Conservation (phyloP, 2,329 filamentous ascomycete genomes). For the Aspergillus costaricaensis region DNA sequence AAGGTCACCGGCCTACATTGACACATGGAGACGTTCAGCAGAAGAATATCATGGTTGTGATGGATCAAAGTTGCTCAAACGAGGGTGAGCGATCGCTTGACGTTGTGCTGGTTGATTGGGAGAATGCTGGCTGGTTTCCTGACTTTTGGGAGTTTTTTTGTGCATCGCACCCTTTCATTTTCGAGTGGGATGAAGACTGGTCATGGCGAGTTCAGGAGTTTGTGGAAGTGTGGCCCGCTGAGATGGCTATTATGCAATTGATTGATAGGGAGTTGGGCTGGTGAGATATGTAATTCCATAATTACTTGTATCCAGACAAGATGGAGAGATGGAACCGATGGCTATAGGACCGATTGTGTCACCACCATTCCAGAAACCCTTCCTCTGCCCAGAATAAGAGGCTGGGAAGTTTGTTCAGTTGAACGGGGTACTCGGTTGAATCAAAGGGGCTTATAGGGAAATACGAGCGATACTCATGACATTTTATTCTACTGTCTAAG, state of each 20-base stretch:
- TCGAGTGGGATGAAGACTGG: slow-evolving; percentile 33
- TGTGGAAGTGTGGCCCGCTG: slow-evolving; percentile 31
- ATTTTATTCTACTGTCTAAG: no score
- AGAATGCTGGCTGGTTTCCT: slow-evolving; percentile 31
- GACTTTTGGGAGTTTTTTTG: slow-evolving; percentile 32
- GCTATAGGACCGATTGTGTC: no score
- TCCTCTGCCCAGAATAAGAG: no score
- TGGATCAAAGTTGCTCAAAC: slow-evolving; percentile 21
- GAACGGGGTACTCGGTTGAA: no score
- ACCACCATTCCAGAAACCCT: no score
- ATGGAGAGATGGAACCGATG: no score
- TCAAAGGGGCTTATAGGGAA: no score
- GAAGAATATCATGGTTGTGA: slow-evolving; percentile 16
- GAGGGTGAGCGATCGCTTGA: slow-evolving; percentile 32
- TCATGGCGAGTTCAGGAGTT: slow-evolving; percentile 31
- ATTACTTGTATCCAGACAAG: no score
- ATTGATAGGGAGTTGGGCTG: slow-evolving; percentile 28
- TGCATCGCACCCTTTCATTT: slow-evolving; percentile 22
- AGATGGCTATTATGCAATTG: slow-evolving; percentile 30
- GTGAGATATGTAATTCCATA: no score
- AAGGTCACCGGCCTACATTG: slow-evolving; percentile 32
- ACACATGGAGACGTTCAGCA: slow-evolving; percentile 35
- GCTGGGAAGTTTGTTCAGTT: no score
- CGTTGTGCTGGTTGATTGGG: slow-evolving; percentile 32
- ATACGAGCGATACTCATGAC: no score